Evolutionary conservation across 1,284 basidiomycete genomes (phyloP).

Genomic region (Afroboletus lepidellus): DNA sequence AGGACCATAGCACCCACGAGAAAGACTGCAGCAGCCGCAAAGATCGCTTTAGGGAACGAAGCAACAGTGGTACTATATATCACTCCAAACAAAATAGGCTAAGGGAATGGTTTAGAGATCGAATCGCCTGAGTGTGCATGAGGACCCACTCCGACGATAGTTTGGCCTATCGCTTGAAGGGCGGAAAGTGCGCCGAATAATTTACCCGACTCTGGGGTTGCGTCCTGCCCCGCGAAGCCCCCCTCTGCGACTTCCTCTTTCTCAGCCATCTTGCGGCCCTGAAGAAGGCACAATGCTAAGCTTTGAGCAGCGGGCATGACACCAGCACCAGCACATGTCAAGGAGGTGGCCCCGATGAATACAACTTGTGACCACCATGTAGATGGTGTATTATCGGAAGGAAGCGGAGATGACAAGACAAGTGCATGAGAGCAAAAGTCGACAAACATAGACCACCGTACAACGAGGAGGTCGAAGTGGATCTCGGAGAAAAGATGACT

Average conservation of each 20-base stretch:
- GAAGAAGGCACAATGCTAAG: conserved; percentile 65
- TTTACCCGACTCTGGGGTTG: conserved; percentile 45
- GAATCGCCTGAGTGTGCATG: not conserved
- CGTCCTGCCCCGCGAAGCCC: conserved; percentile 18
- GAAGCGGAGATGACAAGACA: conserved; percentile 52
- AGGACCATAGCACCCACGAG: conserved; percentile 47
- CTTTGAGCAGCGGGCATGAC: conserved; percentile 66
- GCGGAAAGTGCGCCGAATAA: conserved; percentile 70
- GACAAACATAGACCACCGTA: conserved; percentile 58
- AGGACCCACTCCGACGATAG: conserved; percentile 61
- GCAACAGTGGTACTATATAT: conserved; percentile 68
- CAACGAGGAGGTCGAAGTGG: conserved; percentile 63
- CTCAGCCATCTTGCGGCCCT: conserved; percentile 47
- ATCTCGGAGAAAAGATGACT: conserved; percentile 60
- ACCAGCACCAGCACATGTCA: conserved; percentile 62
- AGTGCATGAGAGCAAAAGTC: conserved; percentile 65
- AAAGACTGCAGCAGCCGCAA: conserved; percentile 53
- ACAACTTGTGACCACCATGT: conserved; percentile 42
- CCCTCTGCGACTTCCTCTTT: conserved; percentile 22
- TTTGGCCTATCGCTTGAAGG: conserved; percentile 62
- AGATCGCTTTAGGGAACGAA: conserved; percentile 64
- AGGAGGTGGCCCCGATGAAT: conserved; percentile 55
- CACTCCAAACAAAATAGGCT: conserved; percentile 71
- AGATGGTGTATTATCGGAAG: conserved; percentile 20
- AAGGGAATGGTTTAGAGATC: conserved; percentile 10